Base-by-base conservation (phyloP, 495 filamentous ascomycete species). In the Mytilinidion resinicola region DNA sequence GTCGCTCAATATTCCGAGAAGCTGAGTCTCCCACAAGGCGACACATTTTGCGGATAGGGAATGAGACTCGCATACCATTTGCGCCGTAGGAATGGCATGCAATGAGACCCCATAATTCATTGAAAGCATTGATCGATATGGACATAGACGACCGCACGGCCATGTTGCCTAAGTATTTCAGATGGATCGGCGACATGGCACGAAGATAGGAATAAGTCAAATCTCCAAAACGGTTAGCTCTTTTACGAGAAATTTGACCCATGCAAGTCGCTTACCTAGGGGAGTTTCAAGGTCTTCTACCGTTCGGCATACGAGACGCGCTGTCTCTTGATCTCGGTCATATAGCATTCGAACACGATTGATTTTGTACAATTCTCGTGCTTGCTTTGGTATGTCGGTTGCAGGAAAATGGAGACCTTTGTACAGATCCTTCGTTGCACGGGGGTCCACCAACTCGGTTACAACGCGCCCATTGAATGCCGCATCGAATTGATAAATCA, bases 101-200 rank as follows among this genome's bases (percentile, higher is more conserved):
- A 17, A 96, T 89, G 36, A 96, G 75, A 0, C 91, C 92, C 91
- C 91, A 96, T 0, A 96, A 75, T 55, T 95, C 85, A 57, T 80
- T 76, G 66, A 93, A 91, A 0, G 86, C 86, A 56, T 88, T 92
- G 63, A 96, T 87, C 7, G 90, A 95, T 62, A 96, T 92, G 6
- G 91, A 95, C 90, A 96, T 96, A 56, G 89, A 95, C 0, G 90
- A 85, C 20, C 90, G 82, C 3, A 96, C 90, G 1, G 82, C 82
- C 91, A 96, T 96, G 67, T 96, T 88, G n/a, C 76, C 79, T 1
- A 96, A 77, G 59, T 96, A 96, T 65, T 95, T 95, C 46, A 96
- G 71, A 63, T 91, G 88, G 37, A 96, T 89, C 1, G 91, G 89
- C 0, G 89, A 92, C 78, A 96, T 96, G 34, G 92, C 90, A 37